phyloP scores from a whole-genome alignment of 2,329 filamentous ascomycete genomes.

The Alternaria atra region DNA sequence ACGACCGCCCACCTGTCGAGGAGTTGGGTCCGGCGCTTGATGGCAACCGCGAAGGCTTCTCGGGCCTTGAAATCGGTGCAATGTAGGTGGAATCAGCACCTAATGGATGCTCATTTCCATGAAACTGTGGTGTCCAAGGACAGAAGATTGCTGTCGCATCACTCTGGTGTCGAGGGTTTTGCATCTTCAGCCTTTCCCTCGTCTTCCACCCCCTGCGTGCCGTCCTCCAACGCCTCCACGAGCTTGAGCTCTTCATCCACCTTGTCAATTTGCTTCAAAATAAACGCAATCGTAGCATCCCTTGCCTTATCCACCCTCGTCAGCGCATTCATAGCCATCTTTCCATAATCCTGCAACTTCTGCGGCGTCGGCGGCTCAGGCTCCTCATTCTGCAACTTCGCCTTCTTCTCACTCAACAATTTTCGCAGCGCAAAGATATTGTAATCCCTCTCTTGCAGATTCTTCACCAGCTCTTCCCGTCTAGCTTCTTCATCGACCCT shows the following conservation, averaged over 20 bases:
- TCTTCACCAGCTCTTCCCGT: slow-evolving; percentile 50
- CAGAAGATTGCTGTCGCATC: background rate
- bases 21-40: background rate
- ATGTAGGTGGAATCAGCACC: background rate
- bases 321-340: slow-evolving; percentile 54
- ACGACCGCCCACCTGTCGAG: background rate
- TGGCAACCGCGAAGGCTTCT: background rate
- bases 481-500: slow-evolving; percentile 47
- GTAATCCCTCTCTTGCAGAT: slow-evolving; percentile 54
- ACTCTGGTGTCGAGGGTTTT: slow-evolving; percentile 12
- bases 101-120: background rate
- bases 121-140: background rate
- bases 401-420: slow-evolving; percentile 56
- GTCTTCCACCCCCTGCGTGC: slow-evolving; percentile 11
- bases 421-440: slow-evolving; percentile 59
- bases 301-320: slow-evolving; percentile 59
- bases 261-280: slow-evolving; percentile 63
- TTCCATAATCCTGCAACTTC: slow-evolving; percentile 52
- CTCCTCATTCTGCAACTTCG: slow-evolving; percentile 39
- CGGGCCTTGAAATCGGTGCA: background rate
- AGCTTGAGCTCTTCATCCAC: slow-evolving; percentile 54
- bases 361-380: slow-evolving; percentile 39
- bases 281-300: slow-evolving; percentile 62
- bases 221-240: slow-evolving; percentile 34
- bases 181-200: background rate